Conservation (phyloP, 139 green algal species). For the Coelastrella sp. region DNA sequence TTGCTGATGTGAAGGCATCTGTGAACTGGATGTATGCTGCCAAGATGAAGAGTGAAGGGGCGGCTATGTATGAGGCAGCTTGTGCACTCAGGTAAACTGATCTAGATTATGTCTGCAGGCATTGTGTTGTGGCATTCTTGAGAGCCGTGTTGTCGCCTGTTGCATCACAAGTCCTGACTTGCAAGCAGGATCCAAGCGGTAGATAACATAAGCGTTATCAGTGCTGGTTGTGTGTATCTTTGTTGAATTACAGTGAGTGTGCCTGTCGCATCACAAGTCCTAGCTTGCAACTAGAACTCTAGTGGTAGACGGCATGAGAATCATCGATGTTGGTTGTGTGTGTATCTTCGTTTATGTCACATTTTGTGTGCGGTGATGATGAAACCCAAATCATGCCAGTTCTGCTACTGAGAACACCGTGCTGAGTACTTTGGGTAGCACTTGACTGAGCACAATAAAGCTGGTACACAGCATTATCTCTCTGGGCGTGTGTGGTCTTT, state of each 20-base stretch:
- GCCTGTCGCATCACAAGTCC: too few relatives aligned
- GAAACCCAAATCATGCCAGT: constrained; percentile 57
- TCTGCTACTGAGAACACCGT: constrained; percentile 60
- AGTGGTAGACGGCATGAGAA: too few relatives aligned
- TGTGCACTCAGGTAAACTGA: constrained; percentile 82
- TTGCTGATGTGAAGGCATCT: constrained; percentile 92
- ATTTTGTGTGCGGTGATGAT: constrained; percentile 55
- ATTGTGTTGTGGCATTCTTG: not conserved
- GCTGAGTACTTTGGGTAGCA: constrained; percentile 45
- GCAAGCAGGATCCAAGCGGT: too few relatives aligned
- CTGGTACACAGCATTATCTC: not conserved
- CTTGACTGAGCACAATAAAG: constrained; percentile 34
- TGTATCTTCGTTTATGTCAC: too few relatives aligned
- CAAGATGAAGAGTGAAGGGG: constrained; percentile 96
- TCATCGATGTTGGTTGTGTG: too few relatives aligned
- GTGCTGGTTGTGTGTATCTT: too few relatives aligned
- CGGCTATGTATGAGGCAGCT: constrained; percentile 96
- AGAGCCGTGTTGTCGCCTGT: too few relatives aligned
- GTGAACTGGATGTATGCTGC: constrained; percentile 99
- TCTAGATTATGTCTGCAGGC: constrained; percentile 82
- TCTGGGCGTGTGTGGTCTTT: not conserved
- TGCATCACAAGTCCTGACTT: too few relatives aligned
- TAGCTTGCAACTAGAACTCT: too few relatives aligned
- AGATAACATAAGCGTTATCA: too few relatives aligned
- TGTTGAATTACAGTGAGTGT: too few relatives aligned